Percentiles rank a stretch among this genome's conserved stretches.
phyloP scores from a whole-genome alignment of 2,329 filamentous ascomycete species.

The Phaeosphaeriaceae sp. region DNA sequence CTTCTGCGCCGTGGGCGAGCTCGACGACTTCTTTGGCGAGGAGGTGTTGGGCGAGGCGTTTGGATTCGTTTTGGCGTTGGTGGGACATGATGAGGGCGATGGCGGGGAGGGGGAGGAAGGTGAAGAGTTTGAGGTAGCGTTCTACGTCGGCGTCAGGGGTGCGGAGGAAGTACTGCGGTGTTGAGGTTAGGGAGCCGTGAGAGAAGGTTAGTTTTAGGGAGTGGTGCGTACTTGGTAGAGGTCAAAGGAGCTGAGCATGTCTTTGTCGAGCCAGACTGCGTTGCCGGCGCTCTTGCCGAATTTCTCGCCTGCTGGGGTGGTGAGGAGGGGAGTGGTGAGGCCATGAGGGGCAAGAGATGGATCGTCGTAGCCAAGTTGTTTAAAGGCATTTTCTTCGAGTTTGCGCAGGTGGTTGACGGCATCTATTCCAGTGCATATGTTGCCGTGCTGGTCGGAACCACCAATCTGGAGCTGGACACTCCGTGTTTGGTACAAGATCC shows the following conservation, averaged over 20 bases:
- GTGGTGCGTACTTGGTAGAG: slow-evolving; percentile 75
- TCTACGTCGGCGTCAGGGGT: slow-evolving; percentile 83
- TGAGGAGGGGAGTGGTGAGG: slow-evolving; percentile 89
- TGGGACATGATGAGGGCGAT: slow-evolving; percentile 72
- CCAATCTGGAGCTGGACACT: slow-evolving; percentile 86
- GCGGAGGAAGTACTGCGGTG: slow-evolving; percentile 76
- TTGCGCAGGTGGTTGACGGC: slow-evolving; percentile 77
- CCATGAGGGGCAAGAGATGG: slow-evolving; percentile 68
- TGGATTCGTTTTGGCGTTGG: slow-evolving; percentile 71
- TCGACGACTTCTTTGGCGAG: slow-evolving; percentile 83
- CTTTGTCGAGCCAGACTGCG: slow-evolving; percentile 86
- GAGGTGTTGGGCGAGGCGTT: slow-evolving; percentile 79
- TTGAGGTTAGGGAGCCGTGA: background rate
- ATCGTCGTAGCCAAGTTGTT: slow-evolving; percentile 34
- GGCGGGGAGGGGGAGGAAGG: slow-evolving; percentile 76
- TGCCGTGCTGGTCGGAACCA: slow-evolving; percentile 94
- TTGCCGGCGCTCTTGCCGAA: slow-evolving; percentile 96
- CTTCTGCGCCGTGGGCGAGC: slow-evolving; percentile 74
- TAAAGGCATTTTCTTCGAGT: slow-evolving; percentile 9
- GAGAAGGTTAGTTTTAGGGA: background rate
- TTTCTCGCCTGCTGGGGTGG: slow-evolving; percentile 83
- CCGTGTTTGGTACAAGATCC: slow-evolving; percentile 75
- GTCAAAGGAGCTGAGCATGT: slow-evolving; percentile 82
- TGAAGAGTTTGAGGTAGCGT: slow-evolving; percentile 84
- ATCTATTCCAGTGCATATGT: slow-evolving; percentile 90